A percentile compares a stretch with the other conserved stretches of the same genome.
These are phyloP conservation scores for Epithemia pelagica DNA, from an alignment of 108 stramenopile species.

Conservation along the genomic window DNA sequence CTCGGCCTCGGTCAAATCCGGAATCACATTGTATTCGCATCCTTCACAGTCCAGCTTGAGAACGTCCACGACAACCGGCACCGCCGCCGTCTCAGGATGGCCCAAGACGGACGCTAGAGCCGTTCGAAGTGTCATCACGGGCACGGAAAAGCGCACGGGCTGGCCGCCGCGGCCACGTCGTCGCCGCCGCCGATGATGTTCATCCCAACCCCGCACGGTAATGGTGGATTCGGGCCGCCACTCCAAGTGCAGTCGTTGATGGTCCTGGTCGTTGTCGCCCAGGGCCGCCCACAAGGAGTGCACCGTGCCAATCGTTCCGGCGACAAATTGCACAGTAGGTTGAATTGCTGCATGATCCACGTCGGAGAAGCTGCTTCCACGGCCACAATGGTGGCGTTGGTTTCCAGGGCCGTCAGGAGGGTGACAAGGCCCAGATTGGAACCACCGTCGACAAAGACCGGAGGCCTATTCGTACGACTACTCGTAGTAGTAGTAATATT, in stretches of 20 bases:
- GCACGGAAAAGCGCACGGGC: constrained; percentile 52
- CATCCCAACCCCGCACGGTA: too few relatives aligned
- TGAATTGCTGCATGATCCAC: constrained; percentile 67
- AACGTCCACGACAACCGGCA: too few relatives aligned
- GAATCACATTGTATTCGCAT: constrained; percentile 45
- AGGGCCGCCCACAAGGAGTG: too few relatives aligned
- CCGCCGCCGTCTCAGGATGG: constrained; percentile 46
- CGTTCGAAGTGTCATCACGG: constrained; percentile 43
- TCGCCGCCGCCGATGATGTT: too few relatives aligned
- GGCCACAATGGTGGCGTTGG: constrained; percentile 44
- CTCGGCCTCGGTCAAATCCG: constrained; percentile 37
- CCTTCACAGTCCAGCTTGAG: constrained; percentile 48
- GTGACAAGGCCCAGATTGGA: constrained; percentile 33
- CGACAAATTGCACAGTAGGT: constrained; percentile 57
- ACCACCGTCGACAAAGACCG: constrained; percentile 47
- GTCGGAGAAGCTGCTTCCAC: constrained; percentile 68
- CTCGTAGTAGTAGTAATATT: too few relatives aligned
- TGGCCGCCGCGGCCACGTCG: too few relatives aligned
- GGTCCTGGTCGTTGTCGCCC: too few relatives aligned
- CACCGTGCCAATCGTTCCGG: constrained; percentile 39
- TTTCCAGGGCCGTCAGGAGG: constrained; percentile 31
- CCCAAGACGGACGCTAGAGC: constrained; percentile 38
- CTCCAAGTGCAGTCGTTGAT: too few relatives aligned
- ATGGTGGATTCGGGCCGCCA: too few relatives aligned
- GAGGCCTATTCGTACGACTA: too few relatives aligned